phyloP scores from a whole-genome alignment of 805 yeast genomes.

The Ascoidea tarda region DNA sequence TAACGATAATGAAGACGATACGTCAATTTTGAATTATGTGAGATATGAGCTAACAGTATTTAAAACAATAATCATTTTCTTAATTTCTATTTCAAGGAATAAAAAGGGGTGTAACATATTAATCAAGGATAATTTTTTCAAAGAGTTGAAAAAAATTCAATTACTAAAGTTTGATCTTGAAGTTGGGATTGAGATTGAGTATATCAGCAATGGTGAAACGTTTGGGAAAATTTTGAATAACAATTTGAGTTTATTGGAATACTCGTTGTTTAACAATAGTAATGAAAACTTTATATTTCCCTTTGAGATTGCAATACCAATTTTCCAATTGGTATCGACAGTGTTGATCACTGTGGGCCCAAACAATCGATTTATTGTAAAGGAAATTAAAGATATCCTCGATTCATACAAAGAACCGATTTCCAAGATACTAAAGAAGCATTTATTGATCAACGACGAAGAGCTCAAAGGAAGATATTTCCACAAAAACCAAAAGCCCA shows the following conservation, averaged over 20 bases:
- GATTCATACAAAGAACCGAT: too few relatives aligned
- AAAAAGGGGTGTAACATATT: constrained; percentile 67
- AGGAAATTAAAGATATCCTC: too few relatives aligned
- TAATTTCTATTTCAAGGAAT: constrained; percentile 64
- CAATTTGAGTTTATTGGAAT: constrained; percentile 25
- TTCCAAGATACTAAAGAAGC: too few relatives aligned
- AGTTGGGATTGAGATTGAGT: constrained; percentile 45
- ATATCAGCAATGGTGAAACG: constrained; percentile 13
- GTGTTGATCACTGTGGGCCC: constrained; percentile 66
- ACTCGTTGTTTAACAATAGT: constrained; percentile 9
- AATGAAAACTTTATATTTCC: constrained; percentile 24
- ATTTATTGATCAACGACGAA: too few relatives aligned
- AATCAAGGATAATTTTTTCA: constrained; percentile 53
- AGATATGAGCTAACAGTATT: constrained; percentile 68
- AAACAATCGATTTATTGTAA: constrained; percentile 28
- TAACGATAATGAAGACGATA: constrained; percentile 16
- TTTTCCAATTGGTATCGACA: constrained; percentile 59
- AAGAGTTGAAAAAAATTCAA: constrained; percentile 37
- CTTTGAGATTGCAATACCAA: constrained; percentile 56
- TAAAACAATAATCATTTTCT: constrained; percentile 53
- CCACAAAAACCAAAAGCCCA: too few relatives aligned
- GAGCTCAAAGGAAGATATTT: too few relatives aligned
- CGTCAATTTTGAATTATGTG: constrained; percentile 27
- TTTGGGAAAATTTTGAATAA: constrained; percentile 33
- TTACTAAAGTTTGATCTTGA: constrained; percentile 66